These are phyloP conservation scores for Diversispora eburnea DNA, from an alignment of 192 early-diverging fungal genomes.

Conservation along the genomic window DNA sequence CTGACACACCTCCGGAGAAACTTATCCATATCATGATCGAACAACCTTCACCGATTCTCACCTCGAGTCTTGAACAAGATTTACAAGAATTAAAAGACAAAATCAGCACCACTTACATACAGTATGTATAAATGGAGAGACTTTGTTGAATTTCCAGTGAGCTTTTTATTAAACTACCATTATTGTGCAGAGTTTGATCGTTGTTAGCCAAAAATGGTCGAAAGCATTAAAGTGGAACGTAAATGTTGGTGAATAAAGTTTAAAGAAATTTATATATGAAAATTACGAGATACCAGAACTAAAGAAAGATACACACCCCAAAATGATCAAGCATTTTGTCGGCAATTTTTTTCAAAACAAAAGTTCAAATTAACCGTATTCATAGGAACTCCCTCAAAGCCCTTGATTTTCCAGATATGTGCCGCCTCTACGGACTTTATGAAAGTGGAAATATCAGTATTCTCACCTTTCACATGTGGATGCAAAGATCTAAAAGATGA, in stretches of 20 bases:
- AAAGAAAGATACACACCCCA: background rate
- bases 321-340: constrained; percentile 7
- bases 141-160: no score
- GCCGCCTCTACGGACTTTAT: background rate
- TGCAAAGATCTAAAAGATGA: background rate
- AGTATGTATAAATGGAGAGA: no score
- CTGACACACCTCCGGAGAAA: no score
- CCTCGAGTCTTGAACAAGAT: no score
- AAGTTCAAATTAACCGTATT: constrained; percentile 10
- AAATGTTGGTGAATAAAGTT: background rate
- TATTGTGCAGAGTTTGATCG: no score
- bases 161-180: no score
- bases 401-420: background rate
- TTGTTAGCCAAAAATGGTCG: no score
- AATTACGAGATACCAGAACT: background rate
- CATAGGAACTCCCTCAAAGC: constrained; percentile 14
- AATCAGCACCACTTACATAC: no score
- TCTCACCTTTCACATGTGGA: background rate
- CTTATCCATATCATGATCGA: no score
- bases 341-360: background rate
- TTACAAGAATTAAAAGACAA: no score
- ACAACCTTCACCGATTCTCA: no score
- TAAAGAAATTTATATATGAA: constrained; percentile 8
- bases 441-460: background rate
- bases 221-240: no score